Base-by-base conservation (phyloP, 306 rosid species). In the Acacia confusa region DNA sequence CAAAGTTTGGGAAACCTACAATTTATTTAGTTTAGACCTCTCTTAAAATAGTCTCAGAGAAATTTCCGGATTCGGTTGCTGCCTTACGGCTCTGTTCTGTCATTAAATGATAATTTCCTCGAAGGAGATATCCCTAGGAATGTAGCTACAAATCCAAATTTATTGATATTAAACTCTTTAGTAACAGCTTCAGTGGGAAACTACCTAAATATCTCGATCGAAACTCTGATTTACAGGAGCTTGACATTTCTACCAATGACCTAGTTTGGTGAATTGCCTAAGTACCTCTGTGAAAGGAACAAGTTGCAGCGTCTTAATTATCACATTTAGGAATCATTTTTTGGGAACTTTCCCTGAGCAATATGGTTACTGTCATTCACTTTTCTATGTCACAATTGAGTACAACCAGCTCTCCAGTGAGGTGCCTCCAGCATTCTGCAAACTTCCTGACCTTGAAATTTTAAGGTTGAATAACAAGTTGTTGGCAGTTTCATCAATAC, bases 231-330 rank as follows among this genome's bases (percentile, higher is more conserved):
- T 60, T 95, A 72, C 12, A 3, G 5, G 88, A 84, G 1, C 53
- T 95, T 22, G 98, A 95, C 70, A 89, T 93, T 78, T 95, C 98
- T 6, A 88, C 94, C 0, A 95, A 93, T 76, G 69, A 83, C 52
- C 88, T 95, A 48, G 43, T 17, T 3, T n/a, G 97, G 94, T 7
- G 88, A 83, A 75, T 81, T 93, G 25, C 98, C 99, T 0, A 69
- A 82, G 52, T 81, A 67, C 67, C 91, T 95, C 67, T 95, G 99
- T 40, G 17, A 67, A 43, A 32, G 84, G 32, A 93, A 89, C 8
- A 83, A 77, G 40, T 94, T 93, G 32, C 41, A 22, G 61, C 72
- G 15, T 20, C 45, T 95, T 1, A 1, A n/a, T n/a, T n/a, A n/a
- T 95, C 28, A 53, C 87, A 11, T 92, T 95, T 69, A 41, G 12